Base-by-base conservation (phyloP, 257 asterid species). In the Forsythia viridissima region DNA sequence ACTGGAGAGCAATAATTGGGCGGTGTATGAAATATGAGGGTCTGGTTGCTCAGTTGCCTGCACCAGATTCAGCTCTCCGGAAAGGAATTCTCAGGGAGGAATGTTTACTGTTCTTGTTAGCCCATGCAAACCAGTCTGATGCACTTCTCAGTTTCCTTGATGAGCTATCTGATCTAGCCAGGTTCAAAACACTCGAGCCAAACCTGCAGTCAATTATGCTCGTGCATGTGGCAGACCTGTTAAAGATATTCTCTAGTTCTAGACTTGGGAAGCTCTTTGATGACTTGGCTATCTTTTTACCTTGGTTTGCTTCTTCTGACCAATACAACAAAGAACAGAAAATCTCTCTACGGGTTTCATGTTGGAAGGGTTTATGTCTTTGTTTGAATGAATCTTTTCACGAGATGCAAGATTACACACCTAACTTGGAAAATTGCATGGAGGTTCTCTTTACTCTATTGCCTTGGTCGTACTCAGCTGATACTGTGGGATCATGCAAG, bases 301-400 rank as follows among this genome's bases (percentile, higher is more conserved):
- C 70, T 59, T 87, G 88, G 89, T 68, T 80, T 57, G 78, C 68
- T 76, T 88, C 88, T 79, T 89, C 96, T 75, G 91, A 86, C 80
- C 82, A 79, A 70, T 81, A 83, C 77, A 84, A 68, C 61, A 55
- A 77, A 57, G 92, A 83, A 80, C 85, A 86, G 61, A 88, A 86
- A 84, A 87, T 78, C 75, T 84, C 88, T 4, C 75, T 93, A 76
- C 86, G 94, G 80, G 82, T 91, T 83, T 90, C 96, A 65, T 91
- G 98, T 86, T 96, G 99, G 99, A 96, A 91, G 83, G 97, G 99
- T 78, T 87, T 96, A 81, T 82, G 79, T 79, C 71, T 78, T 70
- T 92, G 97, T 89, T 83, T 90, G 81, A 87, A 82, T 43, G 89
- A 82, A 74, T 80, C 89, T 83, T 80, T 88, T 79, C 78, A 81